phyloP scores from a whole-genome alignment of 2,329 filamentous ascomycete species.

The Colletotrichum aenigma region DNA sequence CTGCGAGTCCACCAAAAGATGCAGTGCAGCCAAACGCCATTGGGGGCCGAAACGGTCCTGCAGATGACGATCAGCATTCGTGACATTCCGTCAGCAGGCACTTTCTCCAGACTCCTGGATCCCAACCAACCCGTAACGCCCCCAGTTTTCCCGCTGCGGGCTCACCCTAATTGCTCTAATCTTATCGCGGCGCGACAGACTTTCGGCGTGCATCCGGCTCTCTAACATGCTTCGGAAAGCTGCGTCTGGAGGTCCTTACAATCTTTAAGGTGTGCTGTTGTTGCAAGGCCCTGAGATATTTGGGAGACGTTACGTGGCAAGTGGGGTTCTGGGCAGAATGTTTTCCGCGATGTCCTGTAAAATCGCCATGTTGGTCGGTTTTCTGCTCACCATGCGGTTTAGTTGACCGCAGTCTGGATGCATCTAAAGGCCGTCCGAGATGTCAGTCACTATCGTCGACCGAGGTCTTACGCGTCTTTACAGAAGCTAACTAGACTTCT shows the following conservation, averaged over 20 bases:
- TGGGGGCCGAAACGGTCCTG: background rate
- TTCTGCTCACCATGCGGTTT: background rate
- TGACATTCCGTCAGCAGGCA: background rate
- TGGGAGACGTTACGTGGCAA: background rate
- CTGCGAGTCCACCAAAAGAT: background rate
- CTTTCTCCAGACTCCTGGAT: background rate
- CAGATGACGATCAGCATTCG: constrained; percentile 2
- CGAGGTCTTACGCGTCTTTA: background rate
- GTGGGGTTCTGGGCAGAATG: background rate
- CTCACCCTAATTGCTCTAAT: background rate
- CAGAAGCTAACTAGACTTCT: rapidly evolving
- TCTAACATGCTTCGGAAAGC: background rate
- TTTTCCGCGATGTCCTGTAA: background rate
- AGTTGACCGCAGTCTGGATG: background rate
- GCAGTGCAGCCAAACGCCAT: background rate
- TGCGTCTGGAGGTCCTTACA: background rate
- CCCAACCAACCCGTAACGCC: background rate
- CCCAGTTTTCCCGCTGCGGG: background rate
- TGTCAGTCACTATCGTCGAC: background rate
- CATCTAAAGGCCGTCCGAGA: background rate
- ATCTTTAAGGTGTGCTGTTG: background rate
- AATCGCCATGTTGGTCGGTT: background rate
- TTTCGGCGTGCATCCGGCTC: background rate
- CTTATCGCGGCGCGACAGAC: background rate
- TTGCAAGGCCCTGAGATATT: background rate